phyloP scores from a whole-genome alignment of 106 monocot species.

The Cymbidium sinense region DNA sequence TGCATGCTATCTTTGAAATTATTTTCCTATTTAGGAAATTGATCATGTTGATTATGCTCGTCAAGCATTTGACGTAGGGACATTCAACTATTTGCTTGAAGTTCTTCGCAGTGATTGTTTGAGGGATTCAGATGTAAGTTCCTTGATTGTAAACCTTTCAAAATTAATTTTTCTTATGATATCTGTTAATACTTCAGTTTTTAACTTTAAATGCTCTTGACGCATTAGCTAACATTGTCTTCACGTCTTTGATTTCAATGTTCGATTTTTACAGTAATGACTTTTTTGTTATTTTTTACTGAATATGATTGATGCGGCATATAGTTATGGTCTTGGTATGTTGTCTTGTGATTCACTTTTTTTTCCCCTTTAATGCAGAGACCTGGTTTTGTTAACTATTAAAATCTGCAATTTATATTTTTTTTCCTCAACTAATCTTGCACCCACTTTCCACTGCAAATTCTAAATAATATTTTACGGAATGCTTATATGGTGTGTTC shows the following conservation, averaged over 20 bases:
- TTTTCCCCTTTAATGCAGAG: background rate
- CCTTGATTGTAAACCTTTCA: background rate
- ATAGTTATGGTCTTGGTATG: background rate
- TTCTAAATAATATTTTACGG: no score
- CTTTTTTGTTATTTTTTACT: background rate
- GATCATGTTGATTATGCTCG: slow-evolving; percentile 75
- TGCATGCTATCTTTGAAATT: background rate
- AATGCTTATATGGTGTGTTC: no score
- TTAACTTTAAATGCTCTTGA: background rate
- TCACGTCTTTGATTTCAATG: background rate
- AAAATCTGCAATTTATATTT: background rate
- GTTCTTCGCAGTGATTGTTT: slow-evolving; percentile 47
- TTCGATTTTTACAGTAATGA: background rate
- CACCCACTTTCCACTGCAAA: background rate
- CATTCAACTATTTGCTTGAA: slow-evolving; percentile 62
- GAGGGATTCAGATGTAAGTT: slow-evolving; percentile 74
- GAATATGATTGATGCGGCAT: background rate
- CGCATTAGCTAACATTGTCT: background rate
- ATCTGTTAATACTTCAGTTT: background rate
- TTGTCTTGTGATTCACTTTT: background rate
- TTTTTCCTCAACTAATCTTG: background rate
- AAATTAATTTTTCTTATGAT: background rate
- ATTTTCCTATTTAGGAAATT: slow-evolving; percentile 50
- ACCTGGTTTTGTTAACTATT: background rate
- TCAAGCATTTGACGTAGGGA: slow-evolving; percentile 47